Evolutionary conservation across 805 yeast genomes (phyloP), one percentile per base, ranked within the genome.

Genomic region (Myxozyma mucilagina): DNA sequence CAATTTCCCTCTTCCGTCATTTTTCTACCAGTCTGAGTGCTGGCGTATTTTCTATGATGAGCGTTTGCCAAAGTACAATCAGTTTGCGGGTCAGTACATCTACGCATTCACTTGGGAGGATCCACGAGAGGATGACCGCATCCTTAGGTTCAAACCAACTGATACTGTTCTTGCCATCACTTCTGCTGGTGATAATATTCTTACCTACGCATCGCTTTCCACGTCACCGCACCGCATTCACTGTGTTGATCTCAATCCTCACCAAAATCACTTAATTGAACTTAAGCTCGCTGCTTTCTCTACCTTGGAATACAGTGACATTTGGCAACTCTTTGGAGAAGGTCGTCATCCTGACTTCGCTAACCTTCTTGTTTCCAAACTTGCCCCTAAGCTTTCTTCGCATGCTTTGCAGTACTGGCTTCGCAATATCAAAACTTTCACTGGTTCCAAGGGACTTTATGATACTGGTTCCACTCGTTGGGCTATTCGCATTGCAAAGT

Each of bases 51-150:
- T 84, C 75, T 89, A 85, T 69, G 90, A 89, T 72, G 93, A 87
- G 69, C 72, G 84, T 66, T 82, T 83, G 69, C 84, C 87, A 7
- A 81, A 81, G 67, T 86, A 86, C 71, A 82, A 80, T 53, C 91
- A 87, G 73, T 89, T 89, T 77, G 84, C 82, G 61, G 81, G 87
- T 70, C 91, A 89, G 75, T 89, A 87, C 73, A 89, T 89, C 62
- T 89, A 89, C 71, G 92, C 96, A 4, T 89, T 89, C 74, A 89
- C 96, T 6, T 89, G 96, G 96, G 96, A 89, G 74, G 96, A 89
- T 71, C 96, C 96, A 35, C 80, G 87, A 59, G 94, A 87, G 75
- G 96, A 89, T 75, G 82, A 83, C 62, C 79, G 79, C 53, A 86
- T 89, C 58, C 78, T 89, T 67, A 80, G 84, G 47, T 77, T 89